These are phyloP conservation scores for Alternaria panax DNA, from an alignment of 2,329 filamentous ascomycete genomes.

Conservation along the genomic window DNA sequence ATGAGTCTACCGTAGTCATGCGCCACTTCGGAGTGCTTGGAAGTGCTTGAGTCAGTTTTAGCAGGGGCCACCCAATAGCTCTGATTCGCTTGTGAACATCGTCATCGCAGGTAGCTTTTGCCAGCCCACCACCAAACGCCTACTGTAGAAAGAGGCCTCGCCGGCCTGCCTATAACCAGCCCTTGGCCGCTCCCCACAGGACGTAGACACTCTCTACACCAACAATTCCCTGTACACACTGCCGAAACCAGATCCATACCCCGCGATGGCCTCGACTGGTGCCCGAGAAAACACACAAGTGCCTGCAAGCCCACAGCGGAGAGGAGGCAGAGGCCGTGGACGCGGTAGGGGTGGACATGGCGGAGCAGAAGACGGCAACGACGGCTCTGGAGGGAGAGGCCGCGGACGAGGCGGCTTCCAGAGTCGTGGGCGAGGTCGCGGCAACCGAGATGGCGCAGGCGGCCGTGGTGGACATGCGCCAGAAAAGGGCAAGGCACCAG, in stretches of 20 bases:
- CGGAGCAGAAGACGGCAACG: constrained; percentile 29
- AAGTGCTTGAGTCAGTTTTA: constrained; percentile 23
- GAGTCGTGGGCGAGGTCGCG: constrained; percentile 40
- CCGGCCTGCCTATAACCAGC: constrained; percentile 17
- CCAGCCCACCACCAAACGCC: constrained; percentile 23
- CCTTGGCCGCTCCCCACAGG: background rate
- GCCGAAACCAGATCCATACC: constrained; percentile 20
- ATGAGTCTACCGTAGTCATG: background rate
- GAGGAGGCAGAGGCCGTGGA: constrained; percentile 42
- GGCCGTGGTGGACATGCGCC: constrained; percentile 30
- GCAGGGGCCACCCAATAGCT: constrained; percentile 17
- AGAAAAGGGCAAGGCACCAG: constrained; percentile 42
- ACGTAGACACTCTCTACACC: background rate
- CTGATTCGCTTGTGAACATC: constrained; percentile 39
- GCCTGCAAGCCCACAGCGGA: constrained; percentile 37
- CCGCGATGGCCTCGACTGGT: constrained; percentile 44
- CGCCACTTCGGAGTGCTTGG: constrained; percentile 10
- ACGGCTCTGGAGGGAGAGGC: constrained; percentile 33
- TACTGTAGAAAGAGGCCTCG: constrained; percentile 27
- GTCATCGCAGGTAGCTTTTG: constrained; percentile 33
- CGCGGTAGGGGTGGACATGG: constrained; percentile 36
- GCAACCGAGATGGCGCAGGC: constrained; percentile 45
- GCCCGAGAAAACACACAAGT: constrained; percentile 34
- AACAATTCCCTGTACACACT: constrained; percentile 5
- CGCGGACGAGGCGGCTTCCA: constrained; percentile 47